Evolutionary conservation across 179 eudicot genomes (phyloP), one percentile per base, ranked within the genome.

Genomic region (Actinidia chinensis): DNA sequence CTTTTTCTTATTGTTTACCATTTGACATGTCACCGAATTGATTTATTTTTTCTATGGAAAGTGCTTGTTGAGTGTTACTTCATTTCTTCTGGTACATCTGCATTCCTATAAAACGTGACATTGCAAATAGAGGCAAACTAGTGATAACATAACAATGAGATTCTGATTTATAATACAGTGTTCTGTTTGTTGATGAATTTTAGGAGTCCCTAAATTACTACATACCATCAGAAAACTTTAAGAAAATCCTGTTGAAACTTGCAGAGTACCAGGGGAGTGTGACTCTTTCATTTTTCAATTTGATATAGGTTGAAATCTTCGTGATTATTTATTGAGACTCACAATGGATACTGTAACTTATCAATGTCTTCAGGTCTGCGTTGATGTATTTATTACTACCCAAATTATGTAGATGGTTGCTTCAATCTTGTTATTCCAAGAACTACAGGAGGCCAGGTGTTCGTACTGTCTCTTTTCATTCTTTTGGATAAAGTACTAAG

Each of bases 381-480:
- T 93, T 79, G 98, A 95, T 78, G 87, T 91, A 73, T 95, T 91
- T 79, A 81, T 95, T 79, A 90, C 93, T 71, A 85, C 97, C 60
- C 98, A 95, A 86, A 86, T 60, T 95, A 91, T 73, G 87, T 89
- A 4, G 98, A 95, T 81, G n/a, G 86, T 93, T 74, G 95, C 97
- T 82, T 95, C 98, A 28, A 86, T 95, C 73, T 89, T 65, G 94
- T 91, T 68, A 84, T 95, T 82, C 92, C 98, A 74, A 93, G 91
- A 83, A 95, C 95, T 76, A 95, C 98, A 13, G 98, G 98, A 56
- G 98, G 98, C 56, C 93, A 93, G 97, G 98, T 93, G 87, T 67
- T 64, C 68, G n/a, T 17, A 65, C 59, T 20, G 40, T 58, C 42
- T 51, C 48, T n/a, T 76, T 36, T 58, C 11, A 25, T 66, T 66